Evolutionary conservation across 1,284 basidiomycete species (phyloP).

Genomic region (Microbotryum saponariae): DNA sequence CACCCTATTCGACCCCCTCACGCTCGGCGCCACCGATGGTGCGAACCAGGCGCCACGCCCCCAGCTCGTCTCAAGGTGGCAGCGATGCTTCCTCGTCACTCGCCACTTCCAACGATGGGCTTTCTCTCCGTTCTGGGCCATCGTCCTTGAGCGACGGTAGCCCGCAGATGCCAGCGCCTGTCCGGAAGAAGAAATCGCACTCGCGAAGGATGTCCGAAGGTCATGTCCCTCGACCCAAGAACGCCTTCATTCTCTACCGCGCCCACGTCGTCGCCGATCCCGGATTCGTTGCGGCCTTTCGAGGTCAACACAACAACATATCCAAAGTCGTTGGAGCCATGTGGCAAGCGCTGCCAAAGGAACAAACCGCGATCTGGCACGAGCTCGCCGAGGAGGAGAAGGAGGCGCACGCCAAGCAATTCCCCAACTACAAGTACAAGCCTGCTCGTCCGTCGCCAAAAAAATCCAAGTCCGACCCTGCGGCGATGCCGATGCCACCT

Average conservation of each 20-base stretch:
- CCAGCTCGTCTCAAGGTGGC: too few relatives aligned
- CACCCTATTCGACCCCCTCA: too few relatives aligned
- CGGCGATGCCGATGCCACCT: too few relatives aligned
- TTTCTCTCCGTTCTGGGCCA: not conserved
- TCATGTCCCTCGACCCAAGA: slow-evolving; percentile 81
- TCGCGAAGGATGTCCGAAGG: slow-evolving; percentile 37
- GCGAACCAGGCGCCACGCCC: too few relatives aligned
- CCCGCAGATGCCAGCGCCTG: not conserved
- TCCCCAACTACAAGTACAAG: slow-evolving; percentile 19
- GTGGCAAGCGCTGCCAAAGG: slow-evolving; percentile 10
- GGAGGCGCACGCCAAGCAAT: slow-evolving; percentile 9
- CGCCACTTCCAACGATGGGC: not conserved
- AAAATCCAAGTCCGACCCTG: not conserved
- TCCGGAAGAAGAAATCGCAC: slow-evolving; percentile 15
- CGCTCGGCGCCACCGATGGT: too few relatives aligned
- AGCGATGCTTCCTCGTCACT: too few relatives aligned
- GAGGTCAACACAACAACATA: slow-evolving; percentile 18
- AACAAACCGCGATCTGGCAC: slow-evolving; percentile 21
- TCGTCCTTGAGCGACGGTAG: not conserved
- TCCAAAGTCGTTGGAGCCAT: slow-evolving; percentile 17
- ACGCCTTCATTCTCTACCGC: slow-evolving; percentile 88
- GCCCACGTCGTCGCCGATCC: slow-evolving; percentile 70
- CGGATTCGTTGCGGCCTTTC: slow-evolving; percentile 59
- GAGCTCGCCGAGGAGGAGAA: slow-evolving; percentile 23
- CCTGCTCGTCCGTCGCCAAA: slow-evolving; percentile 4